phyloP scores from a whole-genome alignment of 805 yeast genomes.

The Komagataella pastoris region DNA sequence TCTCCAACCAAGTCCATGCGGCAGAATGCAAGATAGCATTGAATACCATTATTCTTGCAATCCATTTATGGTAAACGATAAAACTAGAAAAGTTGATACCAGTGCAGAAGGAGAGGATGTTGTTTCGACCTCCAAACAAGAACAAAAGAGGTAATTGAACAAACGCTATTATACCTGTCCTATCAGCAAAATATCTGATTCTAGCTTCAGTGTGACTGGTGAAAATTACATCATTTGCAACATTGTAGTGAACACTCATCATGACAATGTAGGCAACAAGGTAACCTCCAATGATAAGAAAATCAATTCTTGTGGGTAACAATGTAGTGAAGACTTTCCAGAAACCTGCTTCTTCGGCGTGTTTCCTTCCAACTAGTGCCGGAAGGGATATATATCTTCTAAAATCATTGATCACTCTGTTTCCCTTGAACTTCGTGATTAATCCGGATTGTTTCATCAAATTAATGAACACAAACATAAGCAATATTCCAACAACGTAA shows the following conservation, averaged over 20 bases:
- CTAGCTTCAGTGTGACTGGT: constrained; percentile 11
- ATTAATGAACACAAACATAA: constrained; percentile 20
- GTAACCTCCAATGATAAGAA: constrained; percentile 13
- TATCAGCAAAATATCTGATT: constrained; percentile 28
- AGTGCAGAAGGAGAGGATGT: constrained; percentile 43
- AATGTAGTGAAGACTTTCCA: constrained; percentile 8
- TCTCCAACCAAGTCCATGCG: constrained; percentile 12
- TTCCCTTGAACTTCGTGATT: constrained; percentile 18
- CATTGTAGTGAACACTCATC: constrained; percentile 8
- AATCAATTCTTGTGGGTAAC: constrained; percentile 20
- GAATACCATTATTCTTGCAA: constrained; percentile 29
- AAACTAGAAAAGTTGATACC: constrained; percentile 45
- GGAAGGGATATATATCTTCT: constrained; percentile 25
- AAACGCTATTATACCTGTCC: constrained; percentile 38
- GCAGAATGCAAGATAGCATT: constrained; percentile 31
- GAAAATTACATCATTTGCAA: constrained; percentile 4
- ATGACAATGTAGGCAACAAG: constrained; percentile 12
- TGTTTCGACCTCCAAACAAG: constrained; percentile 51
- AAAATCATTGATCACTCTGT: constrained; percentile 15
- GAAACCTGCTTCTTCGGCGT: constrained; percentile 6
- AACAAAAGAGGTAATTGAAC: constrained; percentile 36
- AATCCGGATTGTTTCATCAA: constrained; percentile 13
- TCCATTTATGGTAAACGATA: constrained; percentile 43
- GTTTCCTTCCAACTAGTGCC: constrained; percentile 16
- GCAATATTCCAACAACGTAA: constrained; percentile 26